These are phyloP conservation scores for Fomes fomentarius DNA, from an alignment of 1,284 basidiomycete species.

Conservation along the genomic window DNA sequence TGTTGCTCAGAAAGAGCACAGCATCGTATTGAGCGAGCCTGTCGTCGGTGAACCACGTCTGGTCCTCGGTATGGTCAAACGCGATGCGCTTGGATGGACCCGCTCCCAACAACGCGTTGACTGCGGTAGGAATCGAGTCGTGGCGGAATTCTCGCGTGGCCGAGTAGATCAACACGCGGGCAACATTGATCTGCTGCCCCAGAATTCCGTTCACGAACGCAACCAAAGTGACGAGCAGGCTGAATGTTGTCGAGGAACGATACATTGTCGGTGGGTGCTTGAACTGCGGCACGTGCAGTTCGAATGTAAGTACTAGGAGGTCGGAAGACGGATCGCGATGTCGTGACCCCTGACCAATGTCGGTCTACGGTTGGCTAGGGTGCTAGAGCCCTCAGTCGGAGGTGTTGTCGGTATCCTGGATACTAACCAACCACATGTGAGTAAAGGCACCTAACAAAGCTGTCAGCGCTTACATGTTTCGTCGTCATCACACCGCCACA, in stretches of 20 bases:
- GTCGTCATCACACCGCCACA: not conserved
- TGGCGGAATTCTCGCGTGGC: conserved; percentile 63
- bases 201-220: not conserved
- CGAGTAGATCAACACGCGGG: conserved; percentile 52
- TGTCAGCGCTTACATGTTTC: too few species aligned
- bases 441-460: too few species aligned
- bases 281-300: too few species aligned
- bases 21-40: conserved; percentile 63
- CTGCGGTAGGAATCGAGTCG: conserved; percentile 77
- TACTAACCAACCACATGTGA: too few species aligned
- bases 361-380: too few species aligned
- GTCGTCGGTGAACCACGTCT: conserved; percentile 57
- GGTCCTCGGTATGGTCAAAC: conserved; percentile 72
- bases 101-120: conserved; percentile 53
- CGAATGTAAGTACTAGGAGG: too few species aligned
- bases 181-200: conserved; percentile 10
- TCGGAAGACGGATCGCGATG: too few species aligned
- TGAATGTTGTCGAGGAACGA: not conserved
- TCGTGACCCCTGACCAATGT: too few species aligned
- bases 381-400: too few species aligned
- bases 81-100: conserved; percentile 48
- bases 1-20: conserved; percentile 73
- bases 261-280: not conserved
- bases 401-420: too few species aligned
- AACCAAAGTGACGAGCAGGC: not conserved